Percentiles rank a stretch among this genome's conserved stretches.
Conservation (phyloP, 139 green algal species). For the Micromonas pusilla region DNA sequence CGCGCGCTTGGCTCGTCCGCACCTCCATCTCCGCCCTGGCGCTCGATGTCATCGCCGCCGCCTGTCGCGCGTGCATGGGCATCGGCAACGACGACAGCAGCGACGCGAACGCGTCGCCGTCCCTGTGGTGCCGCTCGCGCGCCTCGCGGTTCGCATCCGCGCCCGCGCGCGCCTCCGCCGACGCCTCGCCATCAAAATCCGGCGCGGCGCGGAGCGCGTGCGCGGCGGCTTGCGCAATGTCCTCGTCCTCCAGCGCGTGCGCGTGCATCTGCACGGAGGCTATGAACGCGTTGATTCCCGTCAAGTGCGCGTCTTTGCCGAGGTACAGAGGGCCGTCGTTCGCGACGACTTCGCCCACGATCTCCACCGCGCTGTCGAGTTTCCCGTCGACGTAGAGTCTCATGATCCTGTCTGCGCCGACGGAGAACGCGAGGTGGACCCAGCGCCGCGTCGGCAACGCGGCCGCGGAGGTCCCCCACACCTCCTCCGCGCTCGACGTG, state of each 20-base stretch:
- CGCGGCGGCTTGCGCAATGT: background rate
- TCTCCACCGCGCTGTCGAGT: background rate
- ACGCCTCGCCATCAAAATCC: background rate
- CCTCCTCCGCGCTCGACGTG: background rate
- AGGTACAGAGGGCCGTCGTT: conserved; percentile 16
- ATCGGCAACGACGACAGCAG: too few relatives aligned
- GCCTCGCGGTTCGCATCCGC: background rate
- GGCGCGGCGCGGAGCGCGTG: background rate
- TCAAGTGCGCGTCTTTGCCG: background rate
- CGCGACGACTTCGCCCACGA: background rate
- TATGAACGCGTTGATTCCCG: background rate
- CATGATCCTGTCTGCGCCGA: background rate
- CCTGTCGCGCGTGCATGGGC: too few relatives aligned
- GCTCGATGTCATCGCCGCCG: too few relatives aligned
- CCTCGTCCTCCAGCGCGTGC: background rate
- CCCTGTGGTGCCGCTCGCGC: conserved; percentile 3
- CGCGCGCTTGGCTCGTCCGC: too few relatives aligned
- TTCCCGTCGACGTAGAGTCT: conserved; percentile 10
- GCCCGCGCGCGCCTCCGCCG: background rate
- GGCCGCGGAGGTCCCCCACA: background rate
- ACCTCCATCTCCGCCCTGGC: too few relatives aligned
- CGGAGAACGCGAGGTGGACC: background rate
- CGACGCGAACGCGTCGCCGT: too few relatives aligned
- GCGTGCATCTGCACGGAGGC: background rate
- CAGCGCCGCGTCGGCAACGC: background rate